These are phyloP conservation scores for Debaryomyces nepalensis DNA, from an alignment of 1,139 yeast genomes.

Conservation along the genomic window DNA sequence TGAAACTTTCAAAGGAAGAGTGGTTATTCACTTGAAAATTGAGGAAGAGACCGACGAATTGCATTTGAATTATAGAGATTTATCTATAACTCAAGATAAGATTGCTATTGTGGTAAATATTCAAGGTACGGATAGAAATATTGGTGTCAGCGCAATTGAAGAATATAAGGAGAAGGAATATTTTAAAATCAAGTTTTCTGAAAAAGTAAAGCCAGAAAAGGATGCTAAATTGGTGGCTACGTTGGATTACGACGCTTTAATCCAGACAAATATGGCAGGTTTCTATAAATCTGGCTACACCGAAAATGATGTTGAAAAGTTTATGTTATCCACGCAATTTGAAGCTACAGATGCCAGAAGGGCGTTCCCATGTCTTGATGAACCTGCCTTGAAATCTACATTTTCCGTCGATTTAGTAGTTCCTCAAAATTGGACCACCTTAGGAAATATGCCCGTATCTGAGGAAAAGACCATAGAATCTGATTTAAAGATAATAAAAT, in stretches of 20 bases:
- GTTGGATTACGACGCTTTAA: conserved; percentile 49
- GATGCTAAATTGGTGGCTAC: conserved; percentile 28
- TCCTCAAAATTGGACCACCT: conserved; percentile 60
- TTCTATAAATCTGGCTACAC: conserved; percentile 78
- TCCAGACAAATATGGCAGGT: conserved; percentile 72
- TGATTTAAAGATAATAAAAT: conserved; percentile 31
- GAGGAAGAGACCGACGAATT: conserved; percentile 38
- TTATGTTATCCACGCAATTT: conserved; percentile 80
- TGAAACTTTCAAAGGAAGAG: conserved; percentile 47
- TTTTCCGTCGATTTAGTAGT: conserved; percentile 66
- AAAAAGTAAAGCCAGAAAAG: conserved; percentile 16
- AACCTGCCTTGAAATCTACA: conserved; percentile 76
- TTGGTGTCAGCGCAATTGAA: conserved; percentile 23
- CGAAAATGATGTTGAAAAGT: conserved; percentile 61
- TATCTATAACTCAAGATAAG: conserved; percentile 27
- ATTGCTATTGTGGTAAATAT: conserved; percentile 16
- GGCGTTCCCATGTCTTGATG: conserved; percentile 85
- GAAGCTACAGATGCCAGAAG: conserved; percentile 87
- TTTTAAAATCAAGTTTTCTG: conserved; percentile 31
- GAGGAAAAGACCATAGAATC: conserved; percentile 17
- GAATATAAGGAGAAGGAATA: conserved; percentile 32
- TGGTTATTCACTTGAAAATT: conserved; percentile 42
- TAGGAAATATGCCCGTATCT: conserved; percentile 72
- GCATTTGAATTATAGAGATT: conserved; percentile 48
- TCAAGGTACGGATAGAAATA: conserved; percentile 10